Evolutionary conservation across 495 filamentous ascomycete species (phyloP), one percentile per base, ranked within the genome.

Genomic region (Lentithecium fluviatile): DNA sequence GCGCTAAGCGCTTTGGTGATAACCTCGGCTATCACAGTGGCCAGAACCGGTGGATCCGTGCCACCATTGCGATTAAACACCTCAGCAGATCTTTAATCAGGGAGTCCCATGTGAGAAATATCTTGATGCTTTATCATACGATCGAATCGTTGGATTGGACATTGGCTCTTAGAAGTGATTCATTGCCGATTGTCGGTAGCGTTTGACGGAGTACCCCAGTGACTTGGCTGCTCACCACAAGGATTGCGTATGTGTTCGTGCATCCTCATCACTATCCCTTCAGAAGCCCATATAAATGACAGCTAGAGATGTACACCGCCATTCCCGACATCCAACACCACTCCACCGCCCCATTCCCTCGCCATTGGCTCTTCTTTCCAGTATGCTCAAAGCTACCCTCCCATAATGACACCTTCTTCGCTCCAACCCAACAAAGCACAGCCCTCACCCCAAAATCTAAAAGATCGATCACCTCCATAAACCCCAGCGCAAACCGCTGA

Each of bases 401-500:
- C 40, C 15, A 43, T 11, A 45, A 21, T 23, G 47, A 1, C 12
- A 48, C 17, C 21, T 21, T 45, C 21, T 21, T 45, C 17, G 25
- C 26, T 23, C 23, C 58, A 37, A 54, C 24, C 20, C 38, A 61
- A 32, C 49, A 36, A 3, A 72, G 49, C 24, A 52, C 3, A n/a
- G 47, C 12, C 7, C 71, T 50, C 2, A 72, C 6, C 15, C 64
- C 29, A n/a, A 58, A 43, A 48, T 74, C 72, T 4, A 62, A 20
- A 1, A 36, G 45, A n/a, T 19, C 17, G 6, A 74, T 24, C 17
- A 70, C 17, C 3, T 42, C 67, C 0, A 63, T 53, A 20, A 69
- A 53, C 7, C 72, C 70, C 15, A 70, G 54, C 2, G 65, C 66
- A 24, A 70, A 49, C 19, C 72, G 52, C 56, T 69, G 58, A 2